These are phyloP conservation scores for Fennellomyces sp. DNA, from an alignment of 371 early-diverging fungal species.

Conservation along the genomic window DNA sequence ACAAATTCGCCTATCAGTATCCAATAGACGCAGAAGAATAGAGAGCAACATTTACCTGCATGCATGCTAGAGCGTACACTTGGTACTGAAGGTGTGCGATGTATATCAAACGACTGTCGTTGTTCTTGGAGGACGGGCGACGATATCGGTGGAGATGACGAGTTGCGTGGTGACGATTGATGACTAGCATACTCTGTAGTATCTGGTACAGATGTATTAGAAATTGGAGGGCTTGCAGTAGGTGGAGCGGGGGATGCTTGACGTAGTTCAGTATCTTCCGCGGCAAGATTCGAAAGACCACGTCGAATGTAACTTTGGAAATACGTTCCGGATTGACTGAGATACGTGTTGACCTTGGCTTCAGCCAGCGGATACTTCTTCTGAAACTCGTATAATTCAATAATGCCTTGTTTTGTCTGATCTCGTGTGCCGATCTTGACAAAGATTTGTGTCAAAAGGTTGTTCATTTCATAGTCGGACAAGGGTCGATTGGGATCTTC, in stretches of 20 bases:
- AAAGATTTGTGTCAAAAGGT: conserved; percentile 70
- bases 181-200: background rate
- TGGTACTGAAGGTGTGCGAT: conserved; percentile 9
- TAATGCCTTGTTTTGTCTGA: conserved; percentile 78
- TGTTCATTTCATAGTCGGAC: conserved; percentile 58
- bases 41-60: conserved; percentile 13
- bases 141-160: conserved; percentile 7
- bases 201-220: conserved; percentile 4
- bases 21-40: background rate
- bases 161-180: conserved; percentile 11
- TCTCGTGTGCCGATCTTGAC: conserved; percentile 74
- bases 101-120: conserved; percentile 8
- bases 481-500: conserved; percentile 11
- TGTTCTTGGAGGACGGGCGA: conserved; percentile 12
- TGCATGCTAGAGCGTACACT: conserved; percentile 15
- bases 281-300: conserved; percentile 62
- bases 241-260: conserved; percentile 2
- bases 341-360: conserved; percentile 60
- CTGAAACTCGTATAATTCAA: conserved; percentile 78
- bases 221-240: background rate
- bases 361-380: conserved; percentile 69
- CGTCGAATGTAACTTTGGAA: conserved; percentile 84
- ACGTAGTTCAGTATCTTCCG: conserved; percentile 55
- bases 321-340: conserved; percentile 67
- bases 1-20: background rate